Percentiles rank a stretch among this genome's conserved stretches.
Conservation (phyloP, 768 basidiomycete genomes). For the Phallus indusiatus region DNA sequence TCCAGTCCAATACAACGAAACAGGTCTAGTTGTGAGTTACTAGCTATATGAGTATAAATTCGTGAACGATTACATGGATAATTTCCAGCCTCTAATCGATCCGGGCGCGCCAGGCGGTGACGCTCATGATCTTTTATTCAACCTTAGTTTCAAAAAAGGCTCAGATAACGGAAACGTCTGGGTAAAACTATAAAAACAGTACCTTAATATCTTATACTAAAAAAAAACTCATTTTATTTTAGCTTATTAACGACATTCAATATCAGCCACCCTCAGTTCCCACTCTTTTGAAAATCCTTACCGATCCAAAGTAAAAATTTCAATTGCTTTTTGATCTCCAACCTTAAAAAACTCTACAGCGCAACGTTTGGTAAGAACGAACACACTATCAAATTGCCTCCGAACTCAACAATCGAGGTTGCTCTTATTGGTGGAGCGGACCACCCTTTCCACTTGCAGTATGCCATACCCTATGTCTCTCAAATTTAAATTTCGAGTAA, state of each 20-base stretch:
- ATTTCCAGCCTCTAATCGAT: conserved; percentile 10
- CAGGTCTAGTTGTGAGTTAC: conserved; percentile 18
- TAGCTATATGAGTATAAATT: neutral
- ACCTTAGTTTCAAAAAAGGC: neutral
- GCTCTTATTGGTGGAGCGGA: neutral
- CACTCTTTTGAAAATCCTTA: too few relatives aligned
- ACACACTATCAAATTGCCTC: neutral
- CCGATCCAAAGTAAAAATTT: too few relatives aligned
- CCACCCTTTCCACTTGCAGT: conserved; percentile 7
- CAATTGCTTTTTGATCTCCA: too few relatives aligned
- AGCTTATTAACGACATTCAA: too few relatives aligned
- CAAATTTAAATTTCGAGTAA: too few relatives aligned
- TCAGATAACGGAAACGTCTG: neutral
- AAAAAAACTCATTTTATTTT: too few relatives aligned
- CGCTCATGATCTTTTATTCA: neutral
- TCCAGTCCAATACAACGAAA: conserved; percentile 23
- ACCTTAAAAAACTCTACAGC: too few relatives aligned
- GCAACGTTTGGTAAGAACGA: neutral
- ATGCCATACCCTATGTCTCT: neutral
- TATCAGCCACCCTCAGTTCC: too few relatives aligned
- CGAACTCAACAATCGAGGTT: conserved; percentile 1
- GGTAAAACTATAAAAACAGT: neutral
- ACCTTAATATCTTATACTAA: too few relatives aligned
- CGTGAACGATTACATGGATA: conserved; percentile 12
- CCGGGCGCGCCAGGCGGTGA: conserved; percentile 8